Conservation (phyloP, 768 basidiomycete genomes). For the Tricholoma hemisulphureum region DNA sequence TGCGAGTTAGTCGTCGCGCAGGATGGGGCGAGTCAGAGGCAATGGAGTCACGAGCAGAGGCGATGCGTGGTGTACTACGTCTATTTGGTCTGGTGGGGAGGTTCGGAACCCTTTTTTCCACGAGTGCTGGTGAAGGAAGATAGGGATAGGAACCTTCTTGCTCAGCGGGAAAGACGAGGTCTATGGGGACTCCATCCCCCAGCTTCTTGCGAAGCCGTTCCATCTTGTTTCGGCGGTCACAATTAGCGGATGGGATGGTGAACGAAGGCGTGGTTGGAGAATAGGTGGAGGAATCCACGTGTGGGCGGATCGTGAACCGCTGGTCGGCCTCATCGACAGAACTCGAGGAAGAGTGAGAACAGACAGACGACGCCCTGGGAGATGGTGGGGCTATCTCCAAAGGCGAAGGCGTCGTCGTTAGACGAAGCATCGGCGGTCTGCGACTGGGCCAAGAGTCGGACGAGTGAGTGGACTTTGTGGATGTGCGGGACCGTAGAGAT, state of each 20-base stretch:
- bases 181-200: constrained; percentile 60
- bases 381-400: constrained; percentile 33
- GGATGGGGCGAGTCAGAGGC: not conserved
- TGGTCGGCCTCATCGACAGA: constrained; percentile 3
- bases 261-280: constrained; percentile 37
- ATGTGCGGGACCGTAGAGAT: constrained; percentile 15
- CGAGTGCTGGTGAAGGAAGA: not conserved
- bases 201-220: constrained; percentile 60
- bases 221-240: constrained; percentile 55
- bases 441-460: constrained; percentile 8
- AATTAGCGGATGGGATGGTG: constrained; percentile 39
- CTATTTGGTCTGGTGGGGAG: not conserved
- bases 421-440: constrained; percentile 18
- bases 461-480: constrained; percentile 11
- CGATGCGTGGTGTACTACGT: not conserved
- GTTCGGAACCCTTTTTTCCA: not conserved
- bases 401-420: constrained; percentile 19
- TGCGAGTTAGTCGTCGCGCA: not conserved
- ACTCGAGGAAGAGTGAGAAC: not conserved
- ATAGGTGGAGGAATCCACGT: constrained; percentile 18
- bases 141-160: not conserved
- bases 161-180: constrained; percentile 54
- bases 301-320: constrained; percentile 21
- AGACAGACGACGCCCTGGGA: constrained; percentile 18
- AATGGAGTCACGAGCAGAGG: constrained; percentile 1